These are phyloP conservation scores for Ramicandelaber brevisporus DNA, from an alignment of 192 early-diverging fungal genomes.

Conservation along the genomic window DNA sequence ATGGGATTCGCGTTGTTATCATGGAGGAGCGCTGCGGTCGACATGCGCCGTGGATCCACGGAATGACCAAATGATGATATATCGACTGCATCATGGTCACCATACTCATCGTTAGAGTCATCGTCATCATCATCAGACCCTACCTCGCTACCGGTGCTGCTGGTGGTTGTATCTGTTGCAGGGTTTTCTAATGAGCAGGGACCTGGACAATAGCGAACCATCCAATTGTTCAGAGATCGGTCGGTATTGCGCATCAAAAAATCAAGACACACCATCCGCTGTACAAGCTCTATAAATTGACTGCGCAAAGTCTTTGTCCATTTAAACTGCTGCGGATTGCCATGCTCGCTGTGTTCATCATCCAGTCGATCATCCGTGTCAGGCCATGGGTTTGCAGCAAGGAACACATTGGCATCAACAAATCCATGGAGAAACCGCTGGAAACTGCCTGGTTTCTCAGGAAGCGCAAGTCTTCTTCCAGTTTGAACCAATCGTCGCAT, in stretches of 20 bases:
- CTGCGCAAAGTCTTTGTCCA: too few species aligned
- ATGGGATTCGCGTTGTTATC: too few species aligned
- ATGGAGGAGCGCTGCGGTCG: too few species aligned
- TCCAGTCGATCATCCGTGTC: not conserved
- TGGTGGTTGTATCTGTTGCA: too few species aligned
- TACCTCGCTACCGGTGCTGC: not conserved
- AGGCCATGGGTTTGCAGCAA: conserved; percentile 32
- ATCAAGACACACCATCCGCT: conserved; percentile 59
- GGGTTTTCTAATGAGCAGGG: too few species aligned
- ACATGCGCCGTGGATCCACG: too few species aligned
- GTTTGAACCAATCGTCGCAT: conserved; percentile 14
- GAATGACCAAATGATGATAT: too few species aligned
- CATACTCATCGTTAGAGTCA: not conserved
- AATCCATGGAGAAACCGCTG: conserved; percentile 61
- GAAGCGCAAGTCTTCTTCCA: conserved; percentile 25
- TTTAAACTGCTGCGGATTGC: conserved; percentile 20
- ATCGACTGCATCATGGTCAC: not conserved
- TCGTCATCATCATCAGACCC: not conserved
- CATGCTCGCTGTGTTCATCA: not conserved
- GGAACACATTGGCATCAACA: conserved; percentile 63
- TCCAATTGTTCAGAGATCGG: conserved; percentile 57
- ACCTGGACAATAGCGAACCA: conserved; percentile 38
- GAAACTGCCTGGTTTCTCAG: conserved; percentile 57
- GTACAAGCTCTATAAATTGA: conserved; percentile 58
- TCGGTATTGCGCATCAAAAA: conserved; percentile 81